Base-by-base conservation (phyloP, 805 yeast species). In the Millerozyma acaciae region DNA sequence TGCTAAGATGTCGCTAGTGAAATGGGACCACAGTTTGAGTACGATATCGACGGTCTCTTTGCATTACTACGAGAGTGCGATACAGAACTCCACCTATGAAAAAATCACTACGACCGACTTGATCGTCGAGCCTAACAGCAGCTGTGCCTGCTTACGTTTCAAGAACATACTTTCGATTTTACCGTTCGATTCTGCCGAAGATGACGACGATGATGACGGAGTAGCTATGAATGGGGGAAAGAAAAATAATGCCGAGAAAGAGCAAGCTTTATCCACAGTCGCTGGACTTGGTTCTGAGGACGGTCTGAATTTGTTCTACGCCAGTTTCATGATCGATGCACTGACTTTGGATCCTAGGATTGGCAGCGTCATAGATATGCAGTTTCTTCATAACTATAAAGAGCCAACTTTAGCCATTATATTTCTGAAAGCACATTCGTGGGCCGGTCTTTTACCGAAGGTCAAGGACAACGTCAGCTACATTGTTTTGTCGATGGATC, bases 351-450 rank as follows among this genome's bases (percentile, higher is more conserved):
- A 80, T 43, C 46, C 75, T 0, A 66, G 74, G 4, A 68, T 88
- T 28, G 71, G 68, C 2, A 76, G 79, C 40, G 75, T 93, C 10
- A 64, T 82, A 2, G 95, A 85, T 50, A 68, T 81, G 44, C 77
- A 76, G 30, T 89, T 84, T 51, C 56, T 90, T 24, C 58, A 78
- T 48, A 80, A 80, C 35, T 90, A 86, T 50, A 64, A 82, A 43
- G 93, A 82, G 38, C 95, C 97, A 0, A 89, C 97, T 0, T 44
- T 87, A 14, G 90, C 83, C 0, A 68, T 87, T 4, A 51, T 87
- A 17, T 73, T 78, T 33, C 75, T 76, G 20, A 62, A 50, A 28
- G 44, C 59, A 12, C 66, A 73, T 13, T 76, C 88, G 0, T 86
- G 96, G 95, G 79, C 94, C 0, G 96, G 96, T 0, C 70, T 75